phyloP scores from a whole-genome alignment of 23 red algal species.

The Gracilaria gracilis region DNA sequence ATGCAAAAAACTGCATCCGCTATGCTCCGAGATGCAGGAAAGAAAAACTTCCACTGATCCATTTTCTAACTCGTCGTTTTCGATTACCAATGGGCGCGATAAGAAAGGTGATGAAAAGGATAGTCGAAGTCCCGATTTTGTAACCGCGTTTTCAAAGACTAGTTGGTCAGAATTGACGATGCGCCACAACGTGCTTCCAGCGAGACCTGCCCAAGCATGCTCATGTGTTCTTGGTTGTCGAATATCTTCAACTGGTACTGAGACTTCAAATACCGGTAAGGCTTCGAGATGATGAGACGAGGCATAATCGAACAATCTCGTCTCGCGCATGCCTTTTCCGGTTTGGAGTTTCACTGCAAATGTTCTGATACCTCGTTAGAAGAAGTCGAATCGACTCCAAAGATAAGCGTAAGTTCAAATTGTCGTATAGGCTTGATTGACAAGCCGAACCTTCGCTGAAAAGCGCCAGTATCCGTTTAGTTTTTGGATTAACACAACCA shows the following conservation, averaged over 20 bases:
- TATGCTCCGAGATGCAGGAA: conserved; percentile 36
- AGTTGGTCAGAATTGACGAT: conserved; percentile 33
- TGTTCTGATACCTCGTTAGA: background rate
- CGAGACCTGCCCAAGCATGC: conserved; percentile 60
- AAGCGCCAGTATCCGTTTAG: too few relatives aligned
- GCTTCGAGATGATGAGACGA: conserved; percentile 17
- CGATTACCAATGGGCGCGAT: conserved; percentile 27
- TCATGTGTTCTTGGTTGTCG: conserved; percentile 2
- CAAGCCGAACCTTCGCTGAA: too few relatives aligned
- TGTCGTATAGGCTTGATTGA: too few relatives aligned
- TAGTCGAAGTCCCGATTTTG: conserved; percentile 31
- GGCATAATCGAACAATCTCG: conserved; percentile 43
- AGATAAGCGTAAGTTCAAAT: too few relatives aligned
- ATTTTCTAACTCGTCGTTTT: background rate
- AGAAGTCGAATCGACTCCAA: too few relatives aligned
- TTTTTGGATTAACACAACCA: too few relatives aligned
- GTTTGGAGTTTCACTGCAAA: background rate
- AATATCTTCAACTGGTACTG: conserved; percentile 25
- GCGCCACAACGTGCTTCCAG: conserved; percentile 42
- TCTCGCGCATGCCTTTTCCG: conserved; percentile 47
- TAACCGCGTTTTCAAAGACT: conserved; percentile 45
- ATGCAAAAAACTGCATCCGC: conserved; percentile 36
- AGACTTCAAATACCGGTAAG: conserved; percentile 18
- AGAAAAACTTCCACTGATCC: conserved; percentile 35
- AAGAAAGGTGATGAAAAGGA: conserved; percentile 48